Evolutionary conservation across 768 basidiomycete species (phyloP), one percentile per base, ranked within the genome.

Genomic region (Leccinum subgranulosum): DNA sequence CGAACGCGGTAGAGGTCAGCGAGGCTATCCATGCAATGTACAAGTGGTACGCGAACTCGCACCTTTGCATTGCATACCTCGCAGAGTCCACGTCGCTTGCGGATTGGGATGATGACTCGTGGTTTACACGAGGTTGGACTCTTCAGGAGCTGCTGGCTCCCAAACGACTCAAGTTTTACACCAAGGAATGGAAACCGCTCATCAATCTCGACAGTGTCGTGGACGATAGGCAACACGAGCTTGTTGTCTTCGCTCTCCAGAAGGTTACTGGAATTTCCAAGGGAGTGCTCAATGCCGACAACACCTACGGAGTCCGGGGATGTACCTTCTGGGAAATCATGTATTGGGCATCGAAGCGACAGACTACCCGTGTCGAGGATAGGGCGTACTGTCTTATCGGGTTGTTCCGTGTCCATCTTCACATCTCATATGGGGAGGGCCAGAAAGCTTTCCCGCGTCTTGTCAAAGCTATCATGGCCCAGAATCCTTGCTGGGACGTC

Each of bases 301-400:
- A 55, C 27, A 34, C 34, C 41, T 46, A 27, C 3, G 53, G 25
- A 19, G 33, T 49, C 27, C 34, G 36, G 14, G 49, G 56, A 14
- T n/a, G 41, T 39, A 41, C 34, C 1, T 34, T 59, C 46, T 54
- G 51, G 31, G 56, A 65, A 27, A 59, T 49, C 34, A 60, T 69
- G 47, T 49, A 28, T 19, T 69, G 68, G 66, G 66, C 64, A 6
- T 63, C 68, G 27, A 55, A 33, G 31, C 54, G 69, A 47, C 50
- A 51, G 23, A 69, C 69, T 8, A 67, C 58, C 25, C 57, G 49
- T n/a, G 19, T 52, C 9, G 66, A 70, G n/a, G 69, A 69, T 27
- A 53, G 31, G 12, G 64, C 66, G 2, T 69, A 68, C 49, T 64
- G 53, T 27, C 57, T 69, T 11, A 19, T 66, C 10, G 64, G 64